Percentiles rank a stretch among this genome's conserved stretches.
phyloP scores from a whole-genome alignment of 2,329 filamentous ascomycete genomes.

The Cordyceps fumosorosea region DNA sequence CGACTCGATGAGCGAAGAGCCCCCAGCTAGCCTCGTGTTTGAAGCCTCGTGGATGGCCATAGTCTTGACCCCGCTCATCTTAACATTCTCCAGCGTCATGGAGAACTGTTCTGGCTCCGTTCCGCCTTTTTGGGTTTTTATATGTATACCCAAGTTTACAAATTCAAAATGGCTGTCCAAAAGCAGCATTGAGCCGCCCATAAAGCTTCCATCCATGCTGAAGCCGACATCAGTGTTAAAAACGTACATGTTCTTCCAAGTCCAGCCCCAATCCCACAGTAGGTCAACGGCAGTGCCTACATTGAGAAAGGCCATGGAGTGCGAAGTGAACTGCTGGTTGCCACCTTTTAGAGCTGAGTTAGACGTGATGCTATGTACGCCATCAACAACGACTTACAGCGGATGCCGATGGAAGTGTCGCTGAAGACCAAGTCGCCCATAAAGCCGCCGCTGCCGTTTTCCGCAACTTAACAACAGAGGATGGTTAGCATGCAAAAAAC shows the following conservation, averaged over 20 bases:
- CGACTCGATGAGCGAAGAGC: slow-evolving; percentile 8
- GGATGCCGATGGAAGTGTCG: slow-evolving; percentile 44
- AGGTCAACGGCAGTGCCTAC: slow-evolving; percentile 10
- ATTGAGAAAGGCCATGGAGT: slow-evolving; percentile 7
- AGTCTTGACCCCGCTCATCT: not conserved
- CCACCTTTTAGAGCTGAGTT: not conserved
- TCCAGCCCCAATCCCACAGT: slow-evolving; percentile 16
- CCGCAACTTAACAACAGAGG: slow-evolving; percentile 14
- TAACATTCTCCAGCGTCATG: slow-evolving; percentile 7
- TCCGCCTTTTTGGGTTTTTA: not conserved
- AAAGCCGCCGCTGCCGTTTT: slow-evolving; percentile 32
- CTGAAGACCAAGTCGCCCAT: slow-evolving; percentile 56
- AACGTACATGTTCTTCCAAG: slow-evolving; percentile 14
- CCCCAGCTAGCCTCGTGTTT: not conserved
- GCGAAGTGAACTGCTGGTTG: slow-evolving; percentile 13
- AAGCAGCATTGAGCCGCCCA: slow-evolving; percentile 8
- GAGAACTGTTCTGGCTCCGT: slow-evolving; percentile 1
- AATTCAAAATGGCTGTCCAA: slow-evolving; percentile 6
- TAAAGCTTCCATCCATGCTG: slow-evolving; percentile 3
- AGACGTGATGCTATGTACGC: not conserved
- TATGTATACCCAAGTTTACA: not conserved
- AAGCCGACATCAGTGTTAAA: slow-evolving; percentile 8
- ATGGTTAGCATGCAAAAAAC: too few species aligned
- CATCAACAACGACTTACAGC: not conserved
- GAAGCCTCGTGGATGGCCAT: not conserved